These are phyloP conservation scores for Eutrema yunnanense DNA, from an alignment of 345 rosid species.

Conservation along the genomic window DNA sequence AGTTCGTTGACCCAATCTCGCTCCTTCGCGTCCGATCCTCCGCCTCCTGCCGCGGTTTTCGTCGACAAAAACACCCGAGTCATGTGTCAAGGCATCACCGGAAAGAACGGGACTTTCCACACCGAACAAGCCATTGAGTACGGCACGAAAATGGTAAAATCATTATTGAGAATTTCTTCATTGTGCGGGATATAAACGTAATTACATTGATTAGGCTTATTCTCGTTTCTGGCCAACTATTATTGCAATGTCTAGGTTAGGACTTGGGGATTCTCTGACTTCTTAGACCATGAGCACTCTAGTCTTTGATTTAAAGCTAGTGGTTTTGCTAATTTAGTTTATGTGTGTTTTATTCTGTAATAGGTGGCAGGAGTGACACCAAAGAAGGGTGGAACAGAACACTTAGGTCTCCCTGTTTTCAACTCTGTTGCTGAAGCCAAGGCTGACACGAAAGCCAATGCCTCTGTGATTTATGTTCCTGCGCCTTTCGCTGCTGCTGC, in stretches of 20 bases:
- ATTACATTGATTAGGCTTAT: not conserved
- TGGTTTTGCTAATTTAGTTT: not conserved
- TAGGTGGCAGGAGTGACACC: constrained; percentile 99
- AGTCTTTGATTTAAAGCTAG: not conserved
- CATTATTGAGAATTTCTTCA: not conserved
- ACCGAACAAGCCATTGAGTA: constrained; percentile 97
- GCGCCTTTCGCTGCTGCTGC: constrained; percentile 98
- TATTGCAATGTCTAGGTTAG: too few relatives aligned
- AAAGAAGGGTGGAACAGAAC: constrained; percentile 99
- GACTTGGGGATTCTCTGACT: not conserved
- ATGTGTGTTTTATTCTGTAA: not conserved
- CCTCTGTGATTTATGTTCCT: constrained; percentile 92
- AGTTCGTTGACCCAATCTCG: constrained; percentile 38
- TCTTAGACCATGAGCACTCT: not conserved
- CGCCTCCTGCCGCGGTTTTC: constrained; percentile 72
- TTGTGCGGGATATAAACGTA: not conserved
- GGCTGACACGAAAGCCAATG: constrained; percentile 93
- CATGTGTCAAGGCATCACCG: constrained; percentile 95
- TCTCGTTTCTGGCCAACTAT: not conserved
- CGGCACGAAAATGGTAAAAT: constrained; percentile 90
- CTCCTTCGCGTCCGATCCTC: constrained; percentile 48
- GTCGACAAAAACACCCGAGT: constrained; percentile 88
- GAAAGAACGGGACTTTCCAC: constrained; percentile 90
- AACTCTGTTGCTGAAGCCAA: constrained; percentile 97
- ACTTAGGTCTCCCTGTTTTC: constrained; percentile 94